Conservation (phyloP, 2,329 filamentous ascomycete genomes). For the Phialocephala subalpina region DNA sequence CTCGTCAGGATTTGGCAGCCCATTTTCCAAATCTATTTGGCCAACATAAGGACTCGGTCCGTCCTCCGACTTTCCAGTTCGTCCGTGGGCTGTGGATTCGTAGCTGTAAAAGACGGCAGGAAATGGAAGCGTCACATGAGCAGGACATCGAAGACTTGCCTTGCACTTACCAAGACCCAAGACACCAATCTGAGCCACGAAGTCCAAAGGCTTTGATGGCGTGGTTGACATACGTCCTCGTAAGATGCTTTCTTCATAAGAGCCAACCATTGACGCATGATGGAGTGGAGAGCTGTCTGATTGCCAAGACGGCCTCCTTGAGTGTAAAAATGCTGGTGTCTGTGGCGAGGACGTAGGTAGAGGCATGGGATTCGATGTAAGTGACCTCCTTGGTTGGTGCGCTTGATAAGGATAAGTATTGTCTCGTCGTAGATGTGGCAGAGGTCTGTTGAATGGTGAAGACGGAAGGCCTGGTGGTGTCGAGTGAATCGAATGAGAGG, state of each 20-base stretch:
- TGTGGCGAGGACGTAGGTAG: conserved; percentile 53
- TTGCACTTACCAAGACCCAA: conserved; percentile 91
- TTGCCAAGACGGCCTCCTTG: conserved; percentile 74
- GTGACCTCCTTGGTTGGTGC: conserved; percentile 79
- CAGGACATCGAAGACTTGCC: conserved; percentile 81
- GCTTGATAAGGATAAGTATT: conserved; percentile 76
- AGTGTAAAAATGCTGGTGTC: conserved; percentile 58
- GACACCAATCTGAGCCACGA: conserved; percentile 94
- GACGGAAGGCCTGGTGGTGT: conserved; percentile 48
- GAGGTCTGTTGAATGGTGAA: conserved; percentile 51
- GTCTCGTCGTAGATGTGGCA: conserved; percentile 63
- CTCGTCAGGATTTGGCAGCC: conserved; percentile 63
- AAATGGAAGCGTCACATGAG: conserved; percentile 90
- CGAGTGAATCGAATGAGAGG: conserved; percentile 60
- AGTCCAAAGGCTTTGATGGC: conserved; percentile 90
- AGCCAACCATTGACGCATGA: conserved; percentile 95
- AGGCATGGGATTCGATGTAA: conserved; percentile 65
- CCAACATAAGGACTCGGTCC: conserved; percentile 97
- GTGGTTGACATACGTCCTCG: conserved; percentile 96
- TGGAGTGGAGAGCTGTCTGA: conserved; percentile 81
- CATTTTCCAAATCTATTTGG: conserved; percentile 88
- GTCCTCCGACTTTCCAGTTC: conserved; percentile 71
- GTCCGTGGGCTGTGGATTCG: conserved; percentile 69
- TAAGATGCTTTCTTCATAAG: conserved; percentile 96
- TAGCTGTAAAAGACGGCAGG: conserved; percentile 98